Base-by-base conservation (phyloP, 2,329 filamentous ascomycete species). In the Pseudogymnoascus sp. region DNA sequence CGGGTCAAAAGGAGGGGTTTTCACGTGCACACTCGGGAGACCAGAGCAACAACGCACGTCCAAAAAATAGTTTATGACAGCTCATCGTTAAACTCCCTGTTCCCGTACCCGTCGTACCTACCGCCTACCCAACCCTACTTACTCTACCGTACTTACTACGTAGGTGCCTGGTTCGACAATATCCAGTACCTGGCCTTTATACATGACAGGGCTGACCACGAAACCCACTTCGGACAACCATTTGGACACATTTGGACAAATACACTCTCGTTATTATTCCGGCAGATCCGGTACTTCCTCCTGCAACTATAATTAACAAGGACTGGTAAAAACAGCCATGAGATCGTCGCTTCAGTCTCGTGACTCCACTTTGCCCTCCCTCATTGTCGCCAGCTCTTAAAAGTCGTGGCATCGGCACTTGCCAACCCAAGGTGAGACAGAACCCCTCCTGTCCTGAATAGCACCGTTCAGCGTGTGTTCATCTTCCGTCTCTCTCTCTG, bases 251-350 rank as follows among this genome's bases (percentile, higher is more conserved):
- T 33, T 33, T 55, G 48, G n/a, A 8, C 48, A 55, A 55, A 33
- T 55, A 55, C 29, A 55, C 48, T 33, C 42, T 48, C 48, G 48
- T 55, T 55, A 55, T 33, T 55, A 55, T 33, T 55, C 48, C 48
- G 29, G 48, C 29, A 55, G 48, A 55, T 55, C 48, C 48, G 48
- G 48, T 55, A 55, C 29, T 55, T 55, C 48, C 48, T 55, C n/a
- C 29, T 55, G 48, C 48, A 55, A 55, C 48, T 55, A 55, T 55
- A 55, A 55, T 55, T 55, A 55, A 55, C 48, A 55, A 55, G 48
- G 48, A 55, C 48, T 7, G n/a, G 48, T 15, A 55, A 33, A 55
- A 33, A 55, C 15, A 55, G 48, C 48, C 48, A 55, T 55, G 48
- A 33, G 48, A 55, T 55, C 48, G 48, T 55, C 29, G 29, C 12